Conservation (phyloP, 2,329 filamentous ascomycete genomes). For the Cordyceps fumosorosea region DNA sequence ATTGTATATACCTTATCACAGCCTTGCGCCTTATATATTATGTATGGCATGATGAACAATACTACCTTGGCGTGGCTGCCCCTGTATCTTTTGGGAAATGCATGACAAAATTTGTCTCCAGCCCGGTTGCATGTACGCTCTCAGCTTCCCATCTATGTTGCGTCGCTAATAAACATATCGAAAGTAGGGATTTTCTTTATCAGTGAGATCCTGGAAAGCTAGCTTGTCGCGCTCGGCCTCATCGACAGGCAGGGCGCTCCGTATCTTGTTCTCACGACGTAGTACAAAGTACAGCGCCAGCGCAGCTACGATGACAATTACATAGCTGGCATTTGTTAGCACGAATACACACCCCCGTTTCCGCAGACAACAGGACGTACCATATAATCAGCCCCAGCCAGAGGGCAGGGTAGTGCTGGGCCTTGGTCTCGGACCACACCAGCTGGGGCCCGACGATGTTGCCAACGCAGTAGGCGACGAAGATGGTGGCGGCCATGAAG, state of each 20-base stretch:
- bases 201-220: slow-evolving; percentile 62
- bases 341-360: neutral
- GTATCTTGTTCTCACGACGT: slow-evolving; percentile 48
- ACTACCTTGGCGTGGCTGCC: neutral
- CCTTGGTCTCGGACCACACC: slow-evolving; percentile 59
- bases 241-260: slow-evolving; percentile 39
- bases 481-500: slow-evolving; percentile 66
- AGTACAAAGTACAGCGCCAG: slow-evolving; percentile 52
- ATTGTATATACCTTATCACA: neutral
- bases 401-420: slow-evolving; percentile 61
- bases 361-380: slow-evolving; percentile 24
- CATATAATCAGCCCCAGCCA: slow-evolving; percentile 63
- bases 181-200: slow-evolving; percentile 63
- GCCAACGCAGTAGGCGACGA: slow-evolving; percentile 68
- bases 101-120: neutral
- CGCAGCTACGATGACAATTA: slow-evolving; percentile 57
- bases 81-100: neutral
- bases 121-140: neutral
- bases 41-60: neutral
- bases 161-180: slow-evolving; percentile 39
- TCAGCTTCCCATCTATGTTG: neutral
- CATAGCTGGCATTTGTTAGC: slow-evolving; percentile 43
- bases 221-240: slow-evolving; percentile 56
- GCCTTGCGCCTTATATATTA: neutral
- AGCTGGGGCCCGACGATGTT: slow-evolving; percentile 73